These are phyloP conservation scores for Edaphochlamys debaryana DNA, from an alignment of 139 green algal species.

Conservation along the genomic window DNA sequence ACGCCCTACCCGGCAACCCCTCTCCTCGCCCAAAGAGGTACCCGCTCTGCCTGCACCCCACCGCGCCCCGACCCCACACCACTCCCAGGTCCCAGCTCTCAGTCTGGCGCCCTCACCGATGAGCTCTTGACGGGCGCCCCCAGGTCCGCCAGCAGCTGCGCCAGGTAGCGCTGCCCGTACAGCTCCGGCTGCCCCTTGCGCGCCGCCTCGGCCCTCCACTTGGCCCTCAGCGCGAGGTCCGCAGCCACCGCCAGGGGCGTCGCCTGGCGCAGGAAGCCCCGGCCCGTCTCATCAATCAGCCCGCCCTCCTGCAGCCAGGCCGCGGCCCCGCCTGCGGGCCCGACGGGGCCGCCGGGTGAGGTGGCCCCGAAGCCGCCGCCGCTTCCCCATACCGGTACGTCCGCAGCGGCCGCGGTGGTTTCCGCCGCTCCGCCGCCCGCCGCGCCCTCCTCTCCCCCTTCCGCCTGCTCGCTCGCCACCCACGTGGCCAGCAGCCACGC, in stretches of 20 bases:
- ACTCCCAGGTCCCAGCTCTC: too few relatives aligned
- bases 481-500: conserved; percentile 28
- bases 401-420: background rate
- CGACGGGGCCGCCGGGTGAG: background rate
- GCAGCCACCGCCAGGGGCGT: conserved; percentile 5
- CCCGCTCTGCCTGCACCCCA: too few relatives aligned
- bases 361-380: too few relatives aligned
- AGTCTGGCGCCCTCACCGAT: too few relatives aligned
- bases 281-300: background rate
- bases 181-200: background rate
- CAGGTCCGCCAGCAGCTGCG: conserved; percentile 29
- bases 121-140: background rate
- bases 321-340: background rate
- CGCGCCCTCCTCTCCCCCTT: background rate
- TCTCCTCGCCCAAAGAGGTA: too few relatives aligned
- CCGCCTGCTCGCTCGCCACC: too few relatives aligned
- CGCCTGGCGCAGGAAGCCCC: conserved; percentile 17
- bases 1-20: too few relatives aligned
- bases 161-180: conserved; percentile 14
- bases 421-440: too few relatives aligned
- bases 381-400: too few relatives aligned
- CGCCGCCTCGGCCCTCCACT: conserved; percentile 9
- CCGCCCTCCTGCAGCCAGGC: background rate
- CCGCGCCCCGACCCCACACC: too few relatives aligned
- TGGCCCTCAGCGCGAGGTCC: background rate